Base-by-base conservation (phyloP, 1,139 yeast species). In the Saccharomyces hybrid region DNA sequence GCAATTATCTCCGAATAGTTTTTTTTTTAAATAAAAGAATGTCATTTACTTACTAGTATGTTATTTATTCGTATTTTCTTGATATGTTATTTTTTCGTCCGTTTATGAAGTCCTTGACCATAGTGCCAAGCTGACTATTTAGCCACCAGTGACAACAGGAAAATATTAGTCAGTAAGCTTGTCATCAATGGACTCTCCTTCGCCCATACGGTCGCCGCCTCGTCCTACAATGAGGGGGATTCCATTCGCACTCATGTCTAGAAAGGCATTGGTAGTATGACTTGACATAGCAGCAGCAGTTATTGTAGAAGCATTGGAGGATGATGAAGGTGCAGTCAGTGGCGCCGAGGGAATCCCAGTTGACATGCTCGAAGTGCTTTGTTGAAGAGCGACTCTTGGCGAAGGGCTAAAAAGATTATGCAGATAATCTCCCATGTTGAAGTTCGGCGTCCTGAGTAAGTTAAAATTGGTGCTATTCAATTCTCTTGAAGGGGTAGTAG, bases 341-440 rank as follows among this genome's bases (percentile, higher is more conserved):
- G 24, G 56, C 4, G 52, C 55, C 3, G 50, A 38, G 11, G 44
- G n/a, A 19, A 38, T 38, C 11, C 24, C 21, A 9, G 44, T 19
- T 38, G 44, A 38, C 12, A n/a, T 38, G n/a, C 21, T 19, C 19
- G 44, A 38, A 6, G 44, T 19, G 11, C 26, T 24, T 44, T 47
- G 42, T 28, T 34, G 31, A 27, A 32, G 34, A 11, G 57, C 31
- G 9, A 64, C 61, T 27, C 67, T 62, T 21, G 72, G 72, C 11
- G 71, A 68, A n/a, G 72, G 72, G 54, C 71, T 66, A 59, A 69
- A 69, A n/a, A 69, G 58, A 44, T 62, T 67, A 54, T 67, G 71
- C 19, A 69, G 66, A 57, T 68, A 68, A 53, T 69, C 71, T 3
- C 70, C 70, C 70, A 69, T 67, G 58, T 67, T 66, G 53, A 69